Percentiles rank a stretch among this genome's conserved stretches.
These are phyloP conservation scores for Rhodotorula sp. DNA, from an alignment of 1,284 basidiomycete species.

Conservation along the genomic window DNA sequence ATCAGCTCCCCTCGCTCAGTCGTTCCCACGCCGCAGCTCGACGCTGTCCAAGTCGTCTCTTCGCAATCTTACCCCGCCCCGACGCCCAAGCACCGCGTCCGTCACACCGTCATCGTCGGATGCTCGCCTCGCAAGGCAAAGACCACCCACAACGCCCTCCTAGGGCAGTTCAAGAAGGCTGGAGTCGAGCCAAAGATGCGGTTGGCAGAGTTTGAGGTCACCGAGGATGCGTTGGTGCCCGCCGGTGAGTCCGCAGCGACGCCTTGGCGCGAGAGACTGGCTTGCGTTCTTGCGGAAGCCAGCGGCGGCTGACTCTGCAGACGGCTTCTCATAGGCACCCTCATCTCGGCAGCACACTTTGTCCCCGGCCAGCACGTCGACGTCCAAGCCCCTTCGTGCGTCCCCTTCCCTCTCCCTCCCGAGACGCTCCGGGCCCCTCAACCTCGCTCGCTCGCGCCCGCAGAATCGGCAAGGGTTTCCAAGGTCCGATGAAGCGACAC, in stretches of 20 bases:
- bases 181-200: constrained; percentile 80
- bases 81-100: constrained; percentile 32
- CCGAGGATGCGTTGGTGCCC: constrained; percentile 82
- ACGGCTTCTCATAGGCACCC: constrained; percentile 62
- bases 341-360: constrained; percentile 87
- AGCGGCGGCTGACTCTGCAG: no score
- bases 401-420: constrained; percentile 30
- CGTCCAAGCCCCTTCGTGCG: constrained; percentile 85
- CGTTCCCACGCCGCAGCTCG: constrained; percentile 49
- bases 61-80: constrained; percentile 46
- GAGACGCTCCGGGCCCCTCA: no score
- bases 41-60: constrained; percentile 53
- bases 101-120: constrained; percentile 51
- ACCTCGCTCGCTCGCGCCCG: background rate
- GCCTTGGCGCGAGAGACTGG: background rate
- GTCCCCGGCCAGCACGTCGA: constrained; percentile 97
- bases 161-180: constrained; percentile 82
- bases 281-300: no score
- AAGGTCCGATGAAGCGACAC: constrained; percentile 96
- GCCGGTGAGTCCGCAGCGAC: constrained; percentile 61
- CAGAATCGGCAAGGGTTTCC: constrained; percentile 95
- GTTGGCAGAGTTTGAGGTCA: constrained; percentile 85
- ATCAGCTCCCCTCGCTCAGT: background rate
- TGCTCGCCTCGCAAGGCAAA: constrained; percentile 49
- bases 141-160: constrained; percentile 69